Evolutionary conservation across 768 basidiomycete genomes (phyloP).

Genomic region (Leccinum truebloodii): DNA sequence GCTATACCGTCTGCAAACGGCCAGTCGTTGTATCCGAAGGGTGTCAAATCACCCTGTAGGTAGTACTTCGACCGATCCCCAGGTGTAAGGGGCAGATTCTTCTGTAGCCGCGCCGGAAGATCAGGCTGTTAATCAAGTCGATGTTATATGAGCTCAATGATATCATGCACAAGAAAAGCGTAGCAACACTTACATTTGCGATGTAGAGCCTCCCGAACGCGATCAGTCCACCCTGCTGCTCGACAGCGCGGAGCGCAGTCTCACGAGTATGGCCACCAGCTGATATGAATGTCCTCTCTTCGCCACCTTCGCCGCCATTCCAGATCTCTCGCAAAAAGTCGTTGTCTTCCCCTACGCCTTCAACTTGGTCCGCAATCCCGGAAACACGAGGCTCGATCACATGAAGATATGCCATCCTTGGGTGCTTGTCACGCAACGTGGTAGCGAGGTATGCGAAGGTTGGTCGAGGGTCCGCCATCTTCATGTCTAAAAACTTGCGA

Average conservation of each 20-base stretch:
- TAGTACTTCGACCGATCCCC: not conserved
- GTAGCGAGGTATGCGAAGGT: not conserved
- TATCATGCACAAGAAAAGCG: not conserved
- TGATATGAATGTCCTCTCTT: constrained; percentile 7
- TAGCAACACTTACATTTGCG: not conserved
- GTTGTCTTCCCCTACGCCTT: not conserved
- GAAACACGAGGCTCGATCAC: not conserved
- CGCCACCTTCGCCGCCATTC: constrained; percentile 18
- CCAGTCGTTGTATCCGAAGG: not conserved
- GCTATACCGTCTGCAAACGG: not conserved
- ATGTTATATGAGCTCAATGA: not conserved
- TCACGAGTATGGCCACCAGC: constrained; percentile 17
- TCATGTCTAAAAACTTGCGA: not conserved
- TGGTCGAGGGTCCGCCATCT: not conserved
- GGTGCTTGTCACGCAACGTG: not conserved
- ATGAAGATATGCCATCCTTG: not conserved
- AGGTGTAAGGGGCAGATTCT: not conserved
- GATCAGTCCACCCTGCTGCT: constrained; percentile 23
- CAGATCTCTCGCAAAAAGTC: not conserved
- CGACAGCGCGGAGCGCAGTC: constrained; percentile 38
- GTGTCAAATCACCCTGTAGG: not conserved
- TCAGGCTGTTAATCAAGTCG: not conserved
- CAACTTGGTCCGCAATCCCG: too few species aligned
- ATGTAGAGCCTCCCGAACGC: constrained; percentile 35
- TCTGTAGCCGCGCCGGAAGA: not conserved